Base-by-base conservation (phyloP, 495 filamentous ascomycete genomes). In the Recurvomyces mirabilis region DNA sequence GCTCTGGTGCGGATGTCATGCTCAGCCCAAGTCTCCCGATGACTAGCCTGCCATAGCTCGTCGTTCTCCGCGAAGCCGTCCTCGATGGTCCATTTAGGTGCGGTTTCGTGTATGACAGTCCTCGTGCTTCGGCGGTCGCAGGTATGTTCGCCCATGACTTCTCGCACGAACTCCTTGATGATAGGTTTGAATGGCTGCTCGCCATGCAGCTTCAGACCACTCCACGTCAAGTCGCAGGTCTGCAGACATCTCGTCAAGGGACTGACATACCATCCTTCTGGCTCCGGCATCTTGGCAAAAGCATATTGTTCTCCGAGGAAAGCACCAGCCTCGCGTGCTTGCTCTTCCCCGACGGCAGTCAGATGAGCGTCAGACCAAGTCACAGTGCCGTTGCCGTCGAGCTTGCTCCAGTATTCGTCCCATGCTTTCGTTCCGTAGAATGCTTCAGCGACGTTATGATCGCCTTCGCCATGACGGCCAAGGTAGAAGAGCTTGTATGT, bases 401-500 rank as follows among this genome's bases (percentile, higher is more conserved):
- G 56, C 39, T 54, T 50, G 14, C 58, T 61, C 55, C 55, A 64
- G 46, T 62, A 41, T 12, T 44, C 59, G 48, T 66, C 55, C 63
- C 63, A 66, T 31, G 55, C 58, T 18, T 30, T 13, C 1, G 58
- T 66, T 19, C 61, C 63, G 42, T 64, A 62, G 26, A 55, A 55
- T 3, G 47, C 34, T 48, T 66, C 58, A 1, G 52, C 63, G 36
- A 63, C 60, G 41, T 66, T 66, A 26, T 55, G 63, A 31, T 47
- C 56, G 1, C 63, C 63, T 41, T 66, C 58, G 5, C 61, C 63
- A 49, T 66, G 63, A 2, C 63, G 38, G 15, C 54, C 63, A 4
- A 61, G 21, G 38, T 61, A 60, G 31, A 66, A 20, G 5, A 66
- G 51, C 34, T 63, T 64, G 33, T 53, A 59, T 0, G 35, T 30